phyloP scores from a whole-genome alignment of 169 alveolate genomes.

The Perkinsus chesapeaki region DNA sequence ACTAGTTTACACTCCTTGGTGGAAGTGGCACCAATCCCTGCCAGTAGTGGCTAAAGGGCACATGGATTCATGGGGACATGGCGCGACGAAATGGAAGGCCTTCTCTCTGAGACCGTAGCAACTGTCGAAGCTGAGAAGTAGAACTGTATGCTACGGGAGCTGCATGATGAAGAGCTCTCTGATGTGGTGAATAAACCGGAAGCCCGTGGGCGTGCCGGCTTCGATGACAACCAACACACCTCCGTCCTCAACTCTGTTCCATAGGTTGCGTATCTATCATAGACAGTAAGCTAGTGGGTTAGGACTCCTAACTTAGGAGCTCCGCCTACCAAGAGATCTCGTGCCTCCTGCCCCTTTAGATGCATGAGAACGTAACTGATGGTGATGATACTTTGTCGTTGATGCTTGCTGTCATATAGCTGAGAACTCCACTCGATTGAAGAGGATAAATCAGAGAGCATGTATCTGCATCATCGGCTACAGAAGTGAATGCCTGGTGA shows the following conservation, averaged over 20 bases:
- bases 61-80: slow-evolving; percentile 78
- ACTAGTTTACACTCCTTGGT: background rate
- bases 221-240: slow-evolving; percentile 53
- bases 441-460: background rate
- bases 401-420: background rate
- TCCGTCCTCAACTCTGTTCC: slow-evolving; percentile 34
- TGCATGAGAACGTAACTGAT: background rate
- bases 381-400: background rate
- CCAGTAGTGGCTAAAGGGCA: slow-evolving; percentile 80
- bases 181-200: slow-evolving; percentile 66
- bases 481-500: too few species aligned
- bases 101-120: background rate
- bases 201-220: slow-evolving; percentile 80
- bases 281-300: background rate
- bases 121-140: slow-evolving; percentile 10
- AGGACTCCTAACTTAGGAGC: too few species aligned
- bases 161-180: slow-evolving; percentile 71
- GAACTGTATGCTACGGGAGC: slow-evolving; percentile 46
- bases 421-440: background rate
- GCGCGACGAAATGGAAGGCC: background rate
- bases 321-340: background rate
- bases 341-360: background rate
- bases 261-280: slow-evolving; percentile 27
- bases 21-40: slow-evolving; percentile 56
- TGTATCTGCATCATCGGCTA: too few species aligned